These are phyloP conservation scores for Colletotrichum acutatum DNA, from an alignment of 2,329 filamentous ascomycete species.

Conservation along the genomic window DNA sequence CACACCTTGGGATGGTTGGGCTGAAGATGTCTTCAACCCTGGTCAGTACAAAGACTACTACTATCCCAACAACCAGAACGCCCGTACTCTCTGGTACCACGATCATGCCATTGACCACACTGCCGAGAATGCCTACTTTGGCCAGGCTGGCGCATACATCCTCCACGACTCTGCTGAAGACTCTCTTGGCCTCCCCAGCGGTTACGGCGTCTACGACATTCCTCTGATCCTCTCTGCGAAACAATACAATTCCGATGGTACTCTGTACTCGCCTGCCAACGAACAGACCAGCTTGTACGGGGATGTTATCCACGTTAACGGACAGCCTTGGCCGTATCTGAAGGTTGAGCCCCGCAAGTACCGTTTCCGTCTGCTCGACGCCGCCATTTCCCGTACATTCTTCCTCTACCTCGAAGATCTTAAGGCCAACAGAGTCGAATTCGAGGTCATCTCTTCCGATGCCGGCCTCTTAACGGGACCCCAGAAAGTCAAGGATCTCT, in stretches of 20 bases:
- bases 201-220: conserved; percentile 55
- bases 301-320: conserved; percentile 65
- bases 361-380: conserved; percentile 60
- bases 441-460: conserved; percentile 61
- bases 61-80: conserved; percentile 62
- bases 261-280: conserved; percentile 50
- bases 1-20: conserved; percentile 59
- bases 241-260: conserved; percentile 57
- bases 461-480: conserved; percentile 57
- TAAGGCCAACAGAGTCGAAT: conserved; percentile 45
- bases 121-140: conserved; percentile 62
- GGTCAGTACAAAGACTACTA: conserved; percentile 67
- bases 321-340: conserved; percentile 64
- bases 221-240: conserved; percentile 56
- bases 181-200: conserved; percentile 53
- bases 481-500: conserved; percentile 50
- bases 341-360: conserved; percentile 66
- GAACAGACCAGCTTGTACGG: conserved; percentile 58
- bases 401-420: conserved; percentile 51
- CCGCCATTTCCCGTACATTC: conserved; percentile 53
- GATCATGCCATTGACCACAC: conserved; percentile 52
- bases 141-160: conserved; percentile 63
- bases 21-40: conserved; percentile 56
- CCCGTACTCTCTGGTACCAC: conserved; percentile 63
- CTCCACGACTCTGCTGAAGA: conserved; percentile 57